Evolutionary conservation across 768 basidiomycete genomes (phyloP).

Genomic region (Lentinula boryana): DNA sequence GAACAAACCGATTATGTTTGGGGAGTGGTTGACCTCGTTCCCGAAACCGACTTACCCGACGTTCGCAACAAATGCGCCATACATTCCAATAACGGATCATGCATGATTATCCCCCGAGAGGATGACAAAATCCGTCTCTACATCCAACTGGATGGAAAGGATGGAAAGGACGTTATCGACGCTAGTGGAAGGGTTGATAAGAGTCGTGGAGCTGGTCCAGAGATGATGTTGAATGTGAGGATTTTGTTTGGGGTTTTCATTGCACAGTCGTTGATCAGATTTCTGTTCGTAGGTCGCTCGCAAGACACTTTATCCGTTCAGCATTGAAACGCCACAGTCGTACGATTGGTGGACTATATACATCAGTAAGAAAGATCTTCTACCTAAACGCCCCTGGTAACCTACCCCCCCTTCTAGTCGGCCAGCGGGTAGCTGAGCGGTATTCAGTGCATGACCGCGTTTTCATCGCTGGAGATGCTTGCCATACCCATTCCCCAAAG

Average conservation of each 20-base stretch:
- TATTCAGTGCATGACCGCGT: slow-evolving; percentile 59
- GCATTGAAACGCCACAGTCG: slow-evolving; percentile 36
- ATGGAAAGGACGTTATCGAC: slow-evolving; percentile 39
- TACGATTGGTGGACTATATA: slow-evolving; percentile 76
- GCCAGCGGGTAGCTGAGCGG: slow-evolving; percentile 65
- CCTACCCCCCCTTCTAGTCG: slow-evolving; percentile 37
- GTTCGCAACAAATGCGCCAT: slow-evolving; percentile 59
- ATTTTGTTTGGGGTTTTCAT: background rate
- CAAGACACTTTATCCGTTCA: slow-evolving; percentile 52
- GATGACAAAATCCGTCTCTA: slow-evolving; percentile 65
- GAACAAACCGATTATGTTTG: slow-evolving; percentile 75
- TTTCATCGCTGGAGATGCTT: slow-evolving; percentile 76
- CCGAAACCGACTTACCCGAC: slow-evolving; percentile 75
- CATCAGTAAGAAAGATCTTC: slow-evolving; percentile 36
- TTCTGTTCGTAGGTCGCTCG: slow-evolving; percentile 39
- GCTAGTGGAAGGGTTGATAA: slow-evolving; percentile 50
- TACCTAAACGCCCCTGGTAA: too few relatives aligned
- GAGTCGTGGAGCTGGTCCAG: slow-evolving; percentile 38
- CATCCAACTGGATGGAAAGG: slow-evolving; percentile 53
- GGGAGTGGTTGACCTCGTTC: slow-evolving; percentile 73
- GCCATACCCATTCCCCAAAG: slow-evolving; percentile 66
- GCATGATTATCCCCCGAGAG: slow-evolving; percentile 73
- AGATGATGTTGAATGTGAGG: slow-evolving; percentile 47
- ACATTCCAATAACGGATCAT: slow-evolving; percentile 64
- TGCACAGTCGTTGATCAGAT: background rate